Evolutionary conservation across 1,284 basidiomycete genomes (phyloP), one percentile per base, ranked within the genome.

Genomic region (Ceratobasidium sp.): DNA sequence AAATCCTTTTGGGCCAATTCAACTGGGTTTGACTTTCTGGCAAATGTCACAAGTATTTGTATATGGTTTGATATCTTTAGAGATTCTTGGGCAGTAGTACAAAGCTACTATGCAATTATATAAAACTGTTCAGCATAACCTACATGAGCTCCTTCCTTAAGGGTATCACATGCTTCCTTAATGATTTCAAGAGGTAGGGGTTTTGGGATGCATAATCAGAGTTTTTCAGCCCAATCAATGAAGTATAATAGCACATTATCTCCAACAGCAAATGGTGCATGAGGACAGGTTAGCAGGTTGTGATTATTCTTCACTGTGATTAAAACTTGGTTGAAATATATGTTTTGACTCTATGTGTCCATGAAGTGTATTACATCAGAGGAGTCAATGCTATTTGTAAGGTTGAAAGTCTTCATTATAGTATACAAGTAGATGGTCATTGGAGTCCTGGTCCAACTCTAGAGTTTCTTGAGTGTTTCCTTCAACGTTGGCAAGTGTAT

Each of bases 11-110:
- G 75, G 75, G 25, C 55, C 57, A 31, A 77, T 74, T 12, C 74
- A 70, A n/a, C 65, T 17, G 0, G 76, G 54, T 73, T 83, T 82
- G 38, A 74, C 77, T 45, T 80, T 78, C 60, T 80, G 78, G 72
- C 82, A 84, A 1, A 78, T 72, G 34, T 79, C 77, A 71, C 82
- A 83, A 0, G 76, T 74, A 13, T 45, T 29, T 13, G 72, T 70
- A 69, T 74, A 81, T 22, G 29, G n/a, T 10, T 73, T 70, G 7
- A 78, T 73, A 55, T 78, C 75, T n/a, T 68, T 43, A 0, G 67
- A 70, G 77, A 81, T 77, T 2, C 34, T 52, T 13, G 76, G 77
- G 80, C 80, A 82, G 67, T 75, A 80, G 67, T 71, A 79, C 0
- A 60, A 10, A 20, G 49, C 50, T 8, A 80, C n/a, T 0, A 69